phyloP scores from a whole-genome alignment of 2,329 filamentous ascomycete genomes.

The Cladosporium sp. region DNA sequence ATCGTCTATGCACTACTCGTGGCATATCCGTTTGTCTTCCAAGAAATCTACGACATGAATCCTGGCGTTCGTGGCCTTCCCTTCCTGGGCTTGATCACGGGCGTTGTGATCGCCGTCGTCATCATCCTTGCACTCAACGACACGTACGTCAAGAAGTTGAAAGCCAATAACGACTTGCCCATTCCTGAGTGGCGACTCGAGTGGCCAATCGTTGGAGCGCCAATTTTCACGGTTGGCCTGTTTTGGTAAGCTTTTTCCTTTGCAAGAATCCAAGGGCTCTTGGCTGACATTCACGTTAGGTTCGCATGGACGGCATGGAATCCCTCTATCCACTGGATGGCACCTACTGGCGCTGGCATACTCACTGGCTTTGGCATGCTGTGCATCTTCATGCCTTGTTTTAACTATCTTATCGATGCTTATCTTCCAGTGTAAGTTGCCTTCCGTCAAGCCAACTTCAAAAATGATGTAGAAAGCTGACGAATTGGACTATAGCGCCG shows the following conservation, averaged over 20 bases:
- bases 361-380: constrained; percentile 22
- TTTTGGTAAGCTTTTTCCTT: constrained; percentile 28
- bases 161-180: constrained; percentile 13
- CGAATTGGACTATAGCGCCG: background rate
- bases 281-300: background rate
- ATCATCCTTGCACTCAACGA: constrained; percentile 1
- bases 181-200: constrained; percentile 24
- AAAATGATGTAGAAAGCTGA: background rate
- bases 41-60: constrained; percentile 54
- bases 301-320: constrained; percentile 20
- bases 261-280: background rate
- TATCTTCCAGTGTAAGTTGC: constrained; percentile 36
- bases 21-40: constrained; percentile 56
- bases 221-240: constrained; percentile 32
- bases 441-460: no score
- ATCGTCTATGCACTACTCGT: constrained; percentile 44
- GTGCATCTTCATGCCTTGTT: constrained; percentile 25
- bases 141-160: background rate
- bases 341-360: constrained; percentile 19
- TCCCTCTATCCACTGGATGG: constrained; percentile 18
- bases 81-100: constrained; percentile 62
- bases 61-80: constrained; percentile 57
- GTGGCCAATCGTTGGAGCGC: constrained; percentile 21
- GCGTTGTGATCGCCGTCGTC: constrained; percentile 54
- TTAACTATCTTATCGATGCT: constrained; percentile 35